Conservation (phyloP, 768 basidiomycete genomes). For the Podaxis carcinomalis region DNA sequence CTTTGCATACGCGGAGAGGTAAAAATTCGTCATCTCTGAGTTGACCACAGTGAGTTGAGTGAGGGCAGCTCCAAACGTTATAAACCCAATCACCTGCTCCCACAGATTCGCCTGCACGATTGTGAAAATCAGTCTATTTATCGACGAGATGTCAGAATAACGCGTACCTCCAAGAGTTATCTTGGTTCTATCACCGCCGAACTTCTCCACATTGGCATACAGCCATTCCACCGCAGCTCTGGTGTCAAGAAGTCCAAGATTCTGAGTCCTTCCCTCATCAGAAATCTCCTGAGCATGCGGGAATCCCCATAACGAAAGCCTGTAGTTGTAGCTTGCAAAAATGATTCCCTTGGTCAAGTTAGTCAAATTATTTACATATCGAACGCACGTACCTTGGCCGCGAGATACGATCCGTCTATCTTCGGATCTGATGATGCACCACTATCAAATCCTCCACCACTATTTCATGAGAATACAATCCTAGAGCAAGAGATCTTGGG, state of each 20-base stretch:
- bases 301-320: conserved; percentile 35
- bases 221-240: conserved; percentile 41
- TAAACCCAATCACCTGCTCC: conserved; percentile 23
- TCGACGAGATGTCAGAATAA: neutral
- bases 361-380: neutral
- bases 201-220: conserved; percentile 33
- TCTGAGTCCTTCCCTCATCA: conserved; percentile 29
- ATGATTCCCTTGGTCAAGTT: conserved; percentile 23
- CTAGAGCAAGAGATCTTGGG: neutral
- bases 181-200: conserved; percentile 41
- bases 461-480: conserved; percentile 1
- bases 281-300: conserved; percentile 35
- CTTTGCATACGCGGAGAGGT: conserved; percentile 24
- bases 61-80: neutral
- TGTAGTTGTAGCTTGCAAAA: conserved; percentile 31
- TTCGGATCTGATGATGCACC: conserved; percentile 31
- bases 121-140: neutral
- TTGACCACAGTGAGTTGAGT: neutral
- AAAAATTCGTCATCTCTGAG: conserved; percentile 30
- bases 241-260: conserved; percentile 49
- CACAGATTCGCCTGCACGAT: conserved; percentile 25
- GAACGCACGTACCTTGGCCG: conserved; percentile 20
- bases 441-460: conserved; percentile 33
- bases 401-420: conserved; percentile 28
- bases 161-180: conserved; percentile 38